phyloP scores from a whole-genome alignment of 2,329 filamentous ascomycete species.

The Cladorrhinum sp. region DNA sequence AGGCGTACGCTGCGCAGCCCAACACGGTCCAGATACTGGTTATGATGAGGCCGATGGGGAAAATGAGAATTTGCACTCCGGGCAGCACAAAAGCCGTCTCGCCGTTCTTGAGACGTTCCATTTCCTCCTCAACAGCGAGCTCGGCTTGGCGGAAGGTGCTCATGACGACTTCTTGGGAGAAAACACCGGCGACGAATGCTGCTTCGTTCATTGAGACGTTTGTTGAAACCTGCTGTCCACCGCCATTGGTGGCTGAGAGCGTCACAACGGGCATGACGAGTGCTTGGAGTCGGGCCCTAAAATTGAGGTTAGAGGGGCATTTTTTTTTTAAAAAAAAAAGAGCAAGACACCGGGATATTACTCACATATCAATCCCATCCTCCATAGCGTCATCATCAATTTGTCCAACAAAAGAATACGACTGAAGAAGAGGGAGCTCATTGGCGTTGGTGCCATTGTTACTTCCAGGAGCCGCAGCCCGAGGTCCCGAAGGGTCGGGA shows the following conservation, averaged over 20 bases:
- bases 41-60: constrained; percentile 67
- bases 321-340: neutral
- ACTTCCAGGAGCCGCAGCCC: constrained; percentile 17
- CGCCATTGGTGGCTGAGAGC: constrained; percentile 55
- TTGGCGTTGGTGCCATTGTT: constrained; percentile 10
- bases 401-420: constrained; percentile 66
- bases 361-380: constrained; percentile 59
- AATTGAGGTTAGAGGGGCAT: constrained; percentile 2
- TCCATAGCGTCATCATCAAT: constrained; percentile 58
- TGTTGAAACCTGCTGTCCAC: constrained; percentile 54
- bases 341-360: too few species aligned
- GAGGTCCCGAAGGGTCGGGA: constrained; percentile 22
- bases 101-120: constrained; percentile 45
- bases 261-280: constrained; percentile 67
- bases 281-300: constrained; percentile 56
- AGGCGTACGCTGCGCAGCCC: constrained; percentile 55
- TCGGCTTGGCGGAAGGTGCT: constrained; percentile 50
- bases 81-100: constrained; percentile 66
- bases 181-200: constrained; percentile 68
- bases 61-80: constrained; percentile 64
- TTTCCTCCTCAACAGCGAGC: constrained; percentile 47
- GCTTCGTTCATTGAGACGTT: constrained; percentile 68
- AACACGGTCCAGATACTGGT: constrained; percentile 60
- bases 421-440: constrained; percentile 50
- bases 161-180: constrained; percentile 55